Base-by-base conservation (phyloP, 1,284 basidiomycete genomes). In the Malassezia japonica region DNA sequence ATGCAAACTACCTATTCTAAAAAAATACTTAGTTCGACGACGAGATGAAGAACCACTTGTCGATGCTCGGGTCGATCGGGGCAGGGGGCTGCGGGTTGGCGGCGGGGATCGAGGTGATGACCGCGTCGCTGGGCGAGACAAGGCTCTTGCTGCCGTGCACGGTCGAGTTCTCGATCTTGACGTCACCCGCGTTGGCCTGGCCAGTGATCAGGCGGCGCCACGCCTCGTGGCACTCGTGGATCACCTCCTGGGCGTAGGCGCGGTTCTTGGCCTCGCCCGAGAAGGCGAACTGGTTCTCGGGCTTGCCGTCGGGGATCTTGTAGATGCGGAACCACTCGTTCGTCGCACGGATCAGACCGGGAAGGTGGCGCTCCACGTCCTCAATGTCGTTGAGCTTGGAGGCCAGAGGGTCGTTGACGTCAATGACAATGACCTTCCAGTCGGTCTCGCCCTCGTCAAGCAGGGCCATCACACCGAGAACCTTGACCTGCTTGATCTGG, bases 401-500 rank as follows among this genome's bases (percentile, higher is more conserved):
- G 28, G 94, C 94, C 57, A 98, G 83, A 42, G 94, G 94, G 76
- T 98, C 94, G 71, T 85, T 83, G 67, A 96, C 82, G 74, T 98
- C 94, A 63, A 98, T 89, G 73, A 94, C 94, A 29, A 67, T 64
- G 23, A 65, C 57, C 62, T 66, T 68, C 64, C 67, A 65, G 54
- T 62, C 65, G 35, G 70, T 70, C 59, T 72, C 68, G 40, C 68
- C 70, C 55, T 71, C 68, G 57, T 72, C 70, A 46, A 72, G 62
- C 52, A 99, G 81, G 48, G 94, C 94, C 92, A 98, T 98, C 80
- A 98, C 94, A 65, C 94, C 94, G 73, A 99, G 87, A 60, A 98
- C 88, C 80, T 99, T 99, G 82, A 99, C 94, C 77, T 98, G 94
- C 80, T 99, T 99, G 76, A 99, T 82, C 77, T 98, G 92, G 58